Conservation (phyloP, 257 asterid genomes). For the Solanum chilense region DNA sequence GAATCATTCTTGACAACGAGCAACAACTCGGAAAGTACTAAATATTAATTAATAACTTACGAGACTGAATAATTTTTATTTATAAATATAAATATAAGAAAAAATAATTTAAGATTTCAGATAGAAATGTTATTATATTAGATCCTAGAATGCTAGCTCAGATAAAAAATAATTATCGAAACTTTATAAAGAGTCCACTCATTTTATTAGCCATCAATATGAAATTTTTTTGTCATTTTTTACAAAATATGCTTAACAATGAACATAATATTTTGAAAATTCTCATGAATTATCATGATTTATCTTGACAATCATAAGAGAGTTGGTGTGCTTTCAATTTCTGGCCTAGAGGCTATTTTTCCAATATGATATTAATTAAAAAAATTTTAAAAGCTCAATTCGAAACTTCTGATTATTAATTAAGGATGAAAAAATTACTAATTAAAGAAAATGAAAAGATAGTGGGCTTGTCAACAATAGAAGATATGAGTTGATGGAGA, state of each 20-base stretch:
- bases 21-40: neutral
- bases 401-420: too few species aligned
- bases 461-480: neutral
- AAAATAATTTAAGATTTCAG: too few species aligned
- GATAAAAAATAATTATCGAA: fast-evolving
- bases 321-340: neutral
- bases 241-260: too few species aligned
- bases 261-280: too few species aligned
- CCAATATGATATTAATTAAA: neutral
- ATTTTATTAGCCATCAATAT: too few species aligned
- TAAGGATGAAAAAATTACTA: too few species aligned
- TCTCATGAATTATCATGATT: neutral
- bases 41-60: neutral
- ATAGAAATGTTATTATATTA: too few species aligned
- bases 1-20: neutral
- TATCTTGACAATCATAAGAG: neutral
- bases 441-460: neutral
- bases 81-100: too few species aligned
- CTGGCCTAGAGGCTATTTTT: neutral
- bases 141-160: too few species aligned
- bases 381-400: too few species aligned
- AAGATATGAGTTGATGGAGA: neutral
- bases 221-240: too few species aligned
- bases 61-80: neutral
- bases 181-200: too few species aligned